Evolutionary conservation across 2,329 filamentous ascomycete species (phyloP), one percentile per base, ranked within the genome.

Genomic region (Emericellopsis cladophorae): DNA sequence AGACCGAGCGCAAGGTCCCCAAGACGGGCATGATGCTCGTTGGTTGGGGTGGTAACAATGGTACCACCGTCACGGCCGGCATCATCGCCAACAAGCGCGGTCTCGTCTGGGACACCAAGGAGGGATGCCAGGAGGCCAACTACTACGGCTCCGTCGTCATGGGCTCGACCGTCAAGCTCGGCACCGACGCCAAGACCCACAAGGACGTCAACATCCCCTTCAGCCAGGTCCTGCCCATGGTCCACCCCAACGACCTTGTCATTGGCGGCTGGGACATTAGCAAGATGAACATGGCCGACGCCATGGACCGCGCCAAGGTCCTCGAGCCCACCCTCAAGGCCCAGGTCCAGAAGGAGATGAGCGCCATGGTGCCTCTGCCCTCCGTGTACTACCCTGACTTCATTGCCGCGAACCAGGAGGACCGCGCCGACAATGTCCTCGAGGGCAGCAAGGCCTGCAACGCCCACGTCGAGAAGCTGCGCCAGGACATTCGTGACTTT

Each of bases 321-420:
- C 79, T 98, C 41, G 90, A 96, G 68, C 92, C 92, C n/a, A 81
- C 85, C 24, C 74, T 98, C 55, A 98, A 98, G 76, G 68, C 72
- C 42, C 75, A 84, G 54, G 84, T 98, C 53, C 81, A 79, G 66
- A 95, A 96, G 74, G 86, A 96, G 68, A 90, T 96, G 88, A 69
- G 79, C 46, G 70, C 72, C 52, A 84, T 96, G 79, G 80, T 81
- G 52, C 92, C 92, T 24, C 76, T 96, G 48, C 90, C 88, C 21
- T 90, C 84, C 64, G 84, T 96, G 66, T 98, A 98, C 76, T 98
- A 98, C 64, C 92, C 92, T 2, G 92, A 96, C 66, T 98, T 98
- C 72, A 98, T 98, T 57, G 92, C 92, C 50, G 85, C 92, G 59
- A 98, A 98, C 70, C 92, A 98, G 68, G 89, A 92, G 63, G 88